Conservation (phyloP, 2,329 filamentous ascomycete species). For the Fusarium beomiforme region DNA sequence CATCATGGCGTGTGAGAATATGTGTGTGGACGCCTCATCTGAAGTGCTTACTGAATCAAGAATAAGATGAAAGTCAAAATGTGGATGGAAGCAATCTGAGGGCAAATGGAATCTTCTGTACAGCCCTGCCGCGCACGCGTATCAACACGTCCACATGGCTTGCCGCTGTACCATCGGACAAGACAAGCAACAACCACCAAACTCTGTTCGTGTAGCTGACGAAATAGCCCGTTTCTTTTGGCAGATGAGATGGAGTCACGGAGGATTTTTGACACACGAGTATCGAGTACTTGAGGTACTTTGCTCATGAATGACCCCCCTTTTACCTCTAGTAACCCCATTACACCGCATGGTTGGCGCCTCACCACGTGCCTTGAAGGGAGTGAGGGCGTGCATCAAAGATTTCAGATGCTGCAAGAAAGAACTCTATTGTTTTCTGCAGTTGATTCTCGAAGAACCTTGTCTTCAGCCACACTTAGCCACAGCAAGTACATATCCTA, state of each 20-base stretch:
- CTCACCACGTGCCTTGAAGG: slow-evolving; percentile 37
- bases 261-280: slow-evolving; percentile 9
- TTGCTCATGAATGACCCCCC: slow-evolving; percentile 7
- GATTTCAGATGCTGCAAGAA: slow-evolving; percentile 10
- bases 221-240: not conserved
- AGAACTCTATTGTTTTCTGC: slow-evolving; percentile 23
- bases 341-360: slow-evolving; percentile 30
- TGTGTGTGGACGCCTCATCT: slow-evolving; percentile 1
- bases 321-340: not conserved
- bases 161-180: slow-evolving; percentile 15
- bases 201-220: slow-evolving; percentile 8
- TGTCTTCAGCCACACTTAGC: slow-evolving; percentile 22
- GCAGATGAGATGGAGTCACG: not conserved
- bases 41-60: slow-evolving; percentile 7
- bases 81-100: slow-evolving; percentile 6
- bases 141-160: slow-evolving; percentile 24
- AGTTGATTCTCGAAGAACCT: slow-evolving; percentile 27
- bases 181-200: not conserved
- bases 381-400: slow-evolving; percentile 22
- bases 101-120: slow-evolving; percentile 3
- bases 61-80: slow-evolving; percentile 2
- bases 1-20: not conserved
- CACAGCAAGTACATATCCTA: slow-evolving; percentile 3
- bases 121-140: slow-evolving; percentile 18
- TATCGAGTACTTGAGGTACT: slow-evolving; percentile 34